phyloP scores from a whole-genome alignment of 768 basidiomycete species.

The Suillus weaverae region DNA sequence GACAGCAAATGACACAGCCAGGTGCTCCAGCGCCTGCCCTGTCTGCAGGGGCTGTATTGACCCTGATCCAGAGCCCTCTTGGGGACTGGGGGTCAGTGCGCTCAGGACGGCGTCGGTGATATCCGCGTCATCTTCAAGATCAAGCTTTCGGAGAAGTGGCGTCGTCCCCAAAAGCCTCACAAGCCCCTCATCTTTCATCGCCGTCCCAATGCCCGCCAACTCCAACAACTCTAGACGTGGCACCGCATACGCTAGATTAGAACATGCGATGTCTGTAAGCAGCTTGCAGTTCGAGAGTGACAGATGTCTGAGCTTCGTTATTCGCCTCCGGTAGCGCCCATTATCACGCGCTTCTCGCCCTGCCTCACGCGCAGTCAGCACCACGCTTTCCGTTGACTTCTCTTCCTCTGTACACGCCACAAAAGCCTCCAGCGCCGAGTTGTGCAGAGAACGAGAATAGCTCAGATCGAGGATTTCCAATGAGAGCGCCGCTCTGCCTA shows the following conservation, averaged over 20 bases:
- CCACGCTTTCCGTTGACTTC: conserved; percentile 40
- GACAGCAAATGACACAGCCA: conserved; percentile 68
- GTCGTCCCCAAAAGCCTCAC: conserved; percentile 67
- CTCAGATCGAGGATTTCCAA: conserved; percentile 83
- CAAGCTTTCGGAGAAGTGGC: conserved; percentile 70
- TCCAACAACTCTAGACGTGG: conserved; percentile 79
- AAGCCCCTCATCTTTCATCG: conserved; percentile 73
- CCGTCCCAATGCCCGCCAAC: conserved; percentile 69
- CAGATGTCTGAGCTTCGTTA: conserved; percentile 73
- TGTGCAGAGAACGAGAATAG: conserved; percentile 68
- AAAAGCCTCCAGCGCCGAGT: conserved; percentile 74
- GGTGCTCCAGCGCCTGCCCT: conserved; percentile 70
- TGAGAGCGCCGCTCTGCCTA: conserved; percentile 68
- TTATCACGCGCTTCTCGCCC: conserved; percentile 58
- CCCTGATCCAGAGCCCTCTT: conserved; percentile 14
- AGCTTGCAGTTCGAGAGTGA: conserved; percentile 67
- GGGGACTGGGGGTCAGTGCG: conserved; percentile 52
- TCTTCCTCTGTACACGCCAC: conserved; percentile 48
- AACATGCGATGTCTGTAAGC: conserved; percentile 74
- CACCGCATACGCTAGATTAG: conserved; percentile 66
- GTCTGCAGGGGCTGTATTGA: conserved; percentile 38
- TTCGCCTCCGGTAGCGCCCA: conserved; percentile 52
- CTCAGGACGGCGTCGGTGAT: conserved; percentile 74
- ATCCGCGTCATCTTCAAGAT: conserved; percentile 80
- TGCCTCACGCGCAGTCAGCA: conserved; percentile 61